These are phyloP conservation scores for Bipolaris cookei DNA, from an alignment of 2,329 filamentous ascomycete genomes.

Conservation along the genomic window DNA sequence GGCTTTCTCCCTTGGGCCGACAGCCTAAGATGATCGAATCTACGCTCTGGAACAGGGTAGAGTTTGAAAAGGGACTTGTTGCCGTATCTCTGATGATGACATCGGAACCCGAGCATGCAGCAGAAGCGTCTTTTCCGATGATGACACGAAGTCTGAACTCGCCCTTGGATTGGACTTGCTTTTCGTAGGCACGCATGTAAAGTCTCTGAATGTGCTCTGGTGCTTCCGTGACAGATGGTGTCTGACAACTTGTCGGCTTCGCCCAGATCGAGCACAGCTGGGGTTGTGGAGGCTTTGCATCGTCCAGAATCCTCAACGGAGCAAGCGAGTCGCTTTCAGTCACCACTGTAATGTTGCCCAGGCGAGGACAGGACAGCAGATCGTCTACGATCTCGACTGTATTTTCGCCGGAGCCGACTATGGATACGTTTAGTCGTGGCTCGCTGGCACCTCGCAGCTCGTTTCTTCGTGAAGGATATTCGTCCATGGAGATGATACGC, in stretches of 20 bases:
- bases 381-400: conserved; percentile 44
- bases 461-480: conserved; percentile 42
- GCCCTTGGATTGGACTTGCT: conserved; percentile 44
- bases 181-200: conserved; percentile 46
- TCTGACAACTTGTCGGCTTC: conserved; percentile 33
- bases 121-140: conserved; percentile 33
- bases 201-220: conserved; percentile 44
- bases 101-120: conserved; percentile 32
- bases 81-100: conserved; percentile 42
- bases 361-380: conserved; percentile 39
- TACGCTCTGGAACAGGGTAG: conserved; percentile 36
- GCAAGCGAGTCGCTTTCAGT: conserved; percentile 43
- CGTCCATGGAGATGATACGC: conserved; percentile 41
- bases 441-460: conserved; percentile 38
- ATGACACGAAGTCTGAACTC: conserved; percentile 38
- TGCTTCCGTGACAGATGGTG: conserved; percentile 27
- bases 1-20: conserved; percentile 44
- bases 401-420: conserved; percentile 41
- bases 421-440: conserved; percentile 36
- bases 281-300: conserved; percentile 35
- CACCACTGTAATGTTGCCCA: conserved; percentile 46
- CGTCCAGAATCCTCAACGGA: conserved; percentile 36
- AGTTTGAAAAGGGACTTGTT: conserved; percentile 23
- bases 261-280: conserved; percentile 47
- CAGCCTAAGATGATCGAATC: conserved; percentile 45